Conservation (phyloP, 2,329 filamentous ascomycete species). For the Thielaviopsis punctulata region DNA sequence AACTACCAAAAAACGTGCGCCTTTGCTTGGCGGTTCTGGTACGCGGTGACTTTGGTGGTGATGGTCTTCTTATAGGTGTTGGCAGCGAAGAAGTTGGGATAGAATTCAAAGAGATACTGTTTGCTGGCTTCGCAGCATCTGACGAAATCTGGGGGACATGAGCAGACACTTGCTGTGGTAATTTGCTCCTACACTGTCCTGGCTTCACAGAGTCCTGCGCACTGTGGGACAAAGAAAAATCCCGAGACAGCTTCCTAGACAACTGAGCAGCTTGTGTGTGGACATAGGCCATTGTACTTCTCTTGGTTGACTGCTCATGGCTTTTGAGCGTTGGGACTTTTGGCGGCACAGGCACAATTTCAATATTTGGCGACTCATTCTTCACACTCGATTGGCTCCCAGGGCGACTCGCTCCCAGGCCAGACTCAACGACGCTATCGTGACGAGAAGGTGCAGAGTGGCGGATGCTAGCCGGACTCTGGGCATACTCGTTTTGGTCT, state of each 20-base stretch:
- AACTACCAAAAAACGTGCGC: conserved; percentile 5
- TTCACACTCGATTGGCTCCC: conserved; percentile 7
- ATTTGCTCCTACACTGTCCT: neutral
- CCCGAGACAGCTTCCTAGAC: neutral
- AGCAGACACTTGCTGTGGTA: neutral
- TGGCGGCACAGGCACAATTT: neutral
- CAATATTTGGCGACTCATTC: neutral
- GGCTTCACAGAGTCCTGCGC: conserved; percentile 1
- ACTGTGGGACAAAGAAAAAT: conserved; percentile 2
- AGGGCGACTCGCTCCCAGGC: conserved; percentile 2
- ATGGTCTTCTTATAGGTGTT: neutral
- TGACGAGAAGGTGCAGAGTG: conserved; percentile 7
- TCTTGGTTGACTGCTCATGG: neutral
- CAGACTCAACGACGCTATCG: conserved; percentile 12
- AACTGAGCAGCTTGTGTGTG: neutral
- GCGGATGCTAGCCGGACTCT: neutral
- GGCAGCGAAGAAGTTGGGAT: neutral
- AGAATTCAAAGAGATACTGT: neutral
- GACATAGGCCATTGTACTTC: neutral
- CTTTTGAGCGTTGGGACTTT: neutral
- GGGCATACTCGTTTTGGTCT: neutral
- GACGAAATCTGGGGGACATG: neutral
- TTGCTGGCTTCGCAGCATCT: neutral
- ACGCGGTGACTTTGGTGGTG: neutral
- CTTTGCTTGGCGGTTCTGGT: conserved; percentile 1